Conservation (phyloP, 2,329 filamentous ascomycete species). For the Paraconiothyrium sp. region DNA sequence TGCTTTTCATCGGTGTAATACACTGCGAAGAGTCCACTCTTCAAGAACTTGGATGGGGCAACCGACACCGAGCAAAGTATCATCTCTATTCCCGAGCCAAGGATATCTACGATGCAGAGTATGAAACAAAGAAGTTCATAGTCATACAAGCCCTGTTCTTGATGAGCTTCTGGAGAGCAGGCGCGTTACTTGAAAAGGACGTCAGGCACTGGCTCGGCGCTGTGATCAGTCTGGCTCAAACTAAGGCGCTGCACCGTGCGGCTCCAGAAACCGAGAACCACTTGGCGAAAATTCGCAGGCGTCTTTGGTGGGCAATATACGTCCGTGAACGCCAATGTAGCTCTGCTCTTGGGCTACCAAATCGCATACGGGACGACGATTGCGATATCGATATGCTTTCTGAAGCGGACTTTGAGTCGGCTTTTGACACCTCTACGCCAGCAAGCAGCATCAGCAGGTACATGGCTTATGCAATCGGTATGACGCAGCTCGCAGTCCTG, state of each 20-base stretch:
- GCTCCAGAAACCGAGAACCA: conserved; percentile 33
- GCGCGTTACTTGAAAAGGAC: conserved; percentile 47
- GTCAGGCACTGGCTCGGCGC: conserved; percentile 53
- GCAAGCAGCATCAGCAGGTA: conserved; percentile 43
- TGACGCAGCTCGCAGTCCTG: conserved; percentile 51
- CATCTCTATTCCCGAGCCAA: conserved; percentile 62
- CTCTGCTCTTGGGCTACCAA: conserved; percentile 57
- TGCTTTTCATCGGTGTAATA: conserved; percentile 65
- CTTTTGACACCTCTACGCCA: conserved; percentile 35
- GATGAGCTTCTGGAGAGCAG: conserved; percentile 65
- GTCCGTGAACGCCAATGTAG: conserved; percentile 60
- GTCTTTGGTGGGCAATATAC: conserved; percentile 66
- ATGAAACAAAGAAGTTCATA: conserved; percentile 61
- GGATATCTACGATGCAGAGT: conserved; percentile 63
- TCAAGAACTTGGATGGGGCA: conserved; percentile 56
- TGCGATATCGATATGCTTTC: conserved; percentile 57
- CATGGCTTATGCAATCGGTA: conserved; percentile 49
- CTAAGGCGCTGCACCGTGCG: conserved; percentile 56
- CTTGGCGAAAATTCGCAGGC: conserved; percentile 53
- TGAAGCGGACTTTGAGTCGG: conserved; percentile 49
- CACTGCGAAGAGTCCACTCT: conserved; percentile 61
- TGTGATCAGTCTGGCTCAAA: conserved; percentile 63
- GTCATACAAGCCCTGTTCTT: conserved; percentile 64
- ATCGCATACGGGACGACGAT: conserved; percentile 60
- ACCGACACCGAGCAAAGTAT: conserved; percentile 61